These are phyloP conservation scores for Fusarium anthophilum DNA, from an alignment of 2,329 filamentous ascomycete species.

Conservation along the genomic window DNA sequence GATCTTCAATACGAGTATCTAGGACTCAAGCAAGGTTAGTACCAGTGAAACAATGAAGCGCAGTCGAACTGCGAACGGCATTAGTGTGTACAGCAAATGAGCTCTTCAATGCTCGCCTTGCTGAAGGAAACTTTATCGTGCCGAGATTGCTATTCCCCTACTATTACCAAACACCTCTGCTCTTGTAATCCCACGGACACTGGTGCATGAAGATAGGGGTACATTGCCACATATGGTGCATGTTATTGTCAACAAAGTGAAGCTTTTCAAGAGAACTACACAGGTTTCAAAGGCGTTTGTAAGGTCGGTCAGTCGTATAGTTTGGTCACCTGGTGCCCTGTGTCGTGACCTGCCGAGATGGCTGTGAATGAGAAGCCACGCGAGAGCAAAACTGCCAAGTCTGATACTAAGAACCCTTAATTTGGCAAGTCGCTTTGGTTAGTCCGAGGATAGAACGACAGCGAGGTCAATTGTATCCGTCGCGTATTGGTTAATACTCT, in stretches of 20 bases:
- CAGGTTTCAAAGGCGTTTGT: background rate
- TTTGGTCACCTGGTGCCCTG: background rate
- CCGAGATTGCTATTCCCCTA: slow-evolving; percentile 60
- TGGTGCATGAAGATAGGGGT: slow-evolving; percentile 66
- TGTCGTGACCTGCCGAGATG: background rate
- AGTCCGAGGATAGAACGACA: background rate
- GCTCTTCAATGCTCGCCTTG: slow-evolving; percentile 60
- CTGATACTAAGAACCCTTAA: background rate
- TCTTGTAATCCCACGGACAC: slow-evolving; percentile 50
- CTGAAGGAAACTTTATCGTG: slow-evolving; percentile 67
- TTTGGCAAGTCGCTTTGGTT: background rate
- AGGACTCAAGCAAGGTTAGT: slow-evolving; percentile 14
- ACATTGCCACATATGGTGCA: slow-evolving; percentile 36
- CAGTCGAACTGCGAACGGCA: slow-evolving; percentile 53
- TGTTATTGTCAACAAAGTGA: background rate
- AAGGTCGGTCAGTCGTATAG: background rate
- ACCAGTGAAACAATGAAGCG: slow-evolving; percentile 31
- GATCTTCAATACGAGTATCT: slow-evolving; percentile 25
- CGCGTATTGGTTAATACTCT: slow-evolving; percentile 6
- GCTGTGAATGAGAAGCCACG: background rate
- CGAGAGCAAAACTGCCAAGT: background rate
- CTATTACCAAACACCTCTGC: slow-evolving; percentile 68
- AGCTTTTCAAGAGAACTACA: background rate
- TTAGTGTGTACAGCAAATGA: slow-evolving; percentile 70
- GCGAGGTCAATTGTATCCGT: background rate